Evolutionary conservation across 2,329 filamentous ascomycete species (phyloP).

Genomic region (Lecanicillium sp.): DNA sequence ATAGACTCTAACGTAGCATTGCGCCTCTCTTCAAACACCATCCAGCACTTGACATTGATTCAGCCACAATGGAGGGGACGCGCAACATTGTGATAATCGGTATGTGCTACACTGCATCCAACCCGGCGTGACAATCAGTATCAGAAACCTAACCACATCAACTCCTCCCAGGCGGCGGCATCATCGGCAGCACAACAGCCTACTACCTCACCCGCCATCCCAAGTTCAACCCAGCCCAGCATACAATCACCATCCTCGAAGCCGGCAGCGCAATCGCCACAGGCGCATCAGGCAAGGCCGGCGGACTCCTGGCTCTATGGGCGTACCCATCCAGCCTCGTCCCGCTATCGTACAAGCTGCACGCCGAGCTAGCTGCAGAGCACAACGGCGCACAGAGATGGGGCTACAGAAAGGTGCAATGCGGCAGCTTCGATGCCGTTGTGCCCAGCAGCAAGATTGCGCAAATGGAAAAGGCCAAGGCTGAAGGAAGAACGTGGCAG

Average conservation of each 20-base stretch:
- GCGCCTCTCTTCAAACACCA: too few species aligned
- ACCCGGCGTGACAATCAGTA: too few species aligned
- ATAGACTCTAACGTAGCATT: too few species aligned
- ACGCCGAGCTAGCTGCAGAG: constrained; percentile 75
- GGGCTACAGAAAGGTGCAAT: constrained; percentile 77
- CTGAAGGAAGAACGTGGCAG: constrained; percentile 42
- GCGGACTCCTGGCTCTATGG: constrained; percentile 83
- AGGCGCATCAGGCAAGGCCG: constrained; percentile 92
- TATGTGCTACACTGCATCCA: constrained; percentile 16
- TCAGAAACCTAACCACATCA: constrained; percentile 8
- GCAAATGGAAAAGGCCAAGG: constrained; percentile 17
- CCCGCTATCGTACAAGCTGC: constrained; percentile 74
- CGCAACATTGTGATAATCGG: constrained; percentile 44
- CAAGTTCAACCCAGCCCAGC: constrained; percentile 63
- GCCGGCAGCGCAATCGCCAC: constrained; percentile 73
- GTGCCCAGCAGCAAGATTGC: constrained; percentile 17
- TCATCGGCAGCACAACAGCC: constrained; percentile 85
- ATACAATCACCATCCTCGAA: constrained; percentile 81
- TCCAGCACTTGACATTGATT: neutral
- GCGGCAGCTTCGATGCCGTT: constrained; percentile 49
- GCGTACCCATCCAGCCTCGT: constrained; percentile 82
- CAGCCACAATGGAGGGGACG: constrained; percentile 23
- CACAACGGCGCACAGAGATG: constrained; percentile 71
- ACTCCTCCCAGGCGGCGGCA: constrained; percentile 63
- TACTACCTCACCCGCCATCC: constrained; percentile 87